Base-by-base conservation (phyloP, 1,139 yeast species). In the Debaryomyces fabryi region DNA sequence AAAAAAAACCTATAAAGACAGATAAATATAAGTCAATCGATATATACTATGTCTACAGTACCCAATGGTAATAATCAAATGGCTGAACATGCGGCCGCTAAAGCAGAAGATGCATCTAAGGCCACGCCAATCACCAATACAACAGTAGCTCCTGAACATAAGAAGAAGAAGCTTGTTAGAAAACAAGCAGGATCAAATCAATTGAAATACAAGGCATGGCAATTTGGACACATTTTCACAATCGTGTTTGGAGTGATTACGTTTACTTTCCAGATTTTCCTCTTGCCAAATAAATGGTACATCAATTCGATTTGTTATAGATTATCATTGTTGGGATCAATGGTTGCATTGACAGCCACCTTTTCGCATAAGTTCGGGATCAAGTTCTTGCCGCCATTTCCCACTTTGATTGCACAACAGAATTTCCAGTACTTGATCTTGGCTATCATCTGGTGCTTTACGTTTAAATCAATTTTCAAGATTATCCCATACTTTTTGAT, bases 401-500 rank as follows among this genome's bases (percentile, higher is more conserved):
- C 79, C 44, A 76, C 86, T 9, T 71, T 87, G 60, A 57, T 85
- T 42, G 80, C 88, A 15, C 83, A 86, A 40, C 88, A 83, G 55
- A 86, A 86, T 65, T 85, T 85, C 71, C 93, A 86, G 62, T 81
- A 78, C 58, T 65, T 83, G 52, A 55, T 80, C 5, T 69, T 86
- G 52, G 79, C 85, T 0, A 27, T 64, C 2, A 67, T 81, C 30
- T 86, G 92, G 92, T 61, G 82, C 39, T 65, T 85, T 51, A 81
- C 86, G 29, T 82, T 87, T 65, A 74, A 78, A 53, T 83, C 90
- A 1, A 65, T 81, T n/a, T 85, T 83, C 67, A 86, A 86, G 62
- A 57, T 86, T 42, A 52, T 83, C 18, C 93, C 93, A 20, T 84
- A 71, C 60, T 69, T 75, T 54, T 59, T 83, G 44, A 70, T 85